Conservation (phyloP, 306 rosid species). For the Cotoneaster glaucophyllus region DNA sequence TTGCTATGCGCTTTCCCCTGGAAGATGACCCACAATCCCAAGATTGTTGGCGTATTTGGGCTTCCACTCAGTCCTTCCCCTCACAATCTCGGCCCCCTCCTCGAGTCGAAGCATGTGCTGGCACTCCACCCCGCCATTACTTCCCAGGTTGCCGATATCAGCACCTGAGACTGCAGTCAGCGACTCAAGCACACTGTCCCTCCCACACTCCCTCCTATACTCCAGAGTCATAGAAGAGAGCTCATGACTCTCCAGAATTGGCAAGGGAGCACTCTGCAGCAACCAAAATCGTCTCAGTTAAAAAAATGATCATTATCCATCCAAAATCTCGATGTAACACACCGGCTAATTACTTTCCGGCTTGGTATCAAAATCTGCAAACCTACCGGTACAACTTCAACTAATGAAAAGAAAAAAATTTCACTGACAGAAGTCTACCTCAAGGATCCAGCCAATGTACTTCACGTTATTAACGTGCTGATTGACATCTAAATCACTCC, state of each 20-base stretch:
- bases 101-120: conserved; percentile 91
- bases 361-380: background rate
- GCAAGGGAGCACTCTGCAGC: conserved; percentile 87
- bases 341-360: background rate
- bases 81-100: conserved; percentile 79
- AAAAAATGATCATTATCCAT: background rate
- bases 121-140: conserved; percentile 58
- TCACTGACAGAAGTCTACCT: conserved; percentile 40
- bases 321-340: background rate
- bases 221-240: conserved; percentile 72
- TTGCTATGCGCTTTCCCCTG: conserved; percentile 46
- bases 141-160: conserved; percentile 48
- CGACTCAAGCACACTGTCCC: conserved; percentile 92
- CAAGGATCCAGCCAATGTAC: conserved; percentile 99
- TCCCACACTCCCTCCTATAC: conserved; percentile 97
- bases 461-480: conserved; percentile 99
- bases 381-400: background rate
- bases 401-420: conserved; percentile 1
- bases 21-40: conserved; percentile 38
- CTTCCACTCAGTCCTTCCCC: conserved; percentile 90
- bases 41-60: conserved; percentile 56
- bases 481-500: conserved; percentile 90
- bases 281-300: conserved; percentile 8
- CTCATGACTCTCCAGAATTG: conserved; percentile 91
- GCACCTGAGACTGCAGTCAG: conserved; percentile 56